Percentiles rank a stretch among this genome's conserved stretches.
These are phyloP conservation scores for Erythrobasidium yunnanense DNA, from an alignment of 768 basidiomycete genomes.

Conservation along the genomic window DNA sequence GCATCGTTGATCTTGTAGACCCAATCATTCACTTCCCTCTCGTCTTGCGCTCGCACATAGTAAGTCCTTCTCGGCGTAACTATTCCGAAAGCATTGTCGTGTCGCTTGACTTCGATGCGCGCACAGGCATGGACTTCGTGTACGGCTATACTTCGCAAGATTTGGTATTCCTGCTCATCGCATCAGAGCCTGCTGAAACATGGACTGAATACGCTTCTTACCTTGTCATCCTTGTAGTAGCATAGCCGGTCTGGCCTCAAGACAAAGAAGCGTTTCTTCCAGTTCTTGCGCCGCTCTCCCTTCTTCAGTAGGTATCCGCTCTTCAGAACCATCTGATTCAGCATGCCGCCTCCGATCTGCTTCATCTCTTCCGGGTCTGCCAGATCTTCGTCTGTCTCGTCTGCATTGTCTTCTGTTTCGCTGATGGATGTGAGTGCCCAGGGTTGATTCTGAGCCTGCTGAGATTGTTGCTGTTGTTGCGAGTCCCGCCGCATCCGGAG, in stretches of 20 bases:
- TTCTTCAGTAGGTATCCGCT: constrained; percentile 95
- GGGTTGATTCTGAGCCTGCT: not conserved
- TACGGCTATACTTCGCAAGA: constrained; percentile 76
- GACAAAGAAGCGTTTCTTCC: constrained; percentile 99
- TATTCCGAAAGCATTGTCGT: constrained; percentile 77
- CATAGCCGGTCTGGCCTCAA: constrained; percentile 80
- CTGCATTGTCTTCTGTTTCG: constrained; percentile 6
- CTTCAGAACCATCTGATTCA: constrained; percentile 55
- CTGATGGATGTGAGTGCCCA: not conserved
- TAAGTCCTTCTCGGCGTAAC: constrained; percentile 82
- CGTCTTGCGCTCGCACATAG: constrained; percentile 69
- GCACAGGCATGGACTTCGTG: constrained; percentile 82
- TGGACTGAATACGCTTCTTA: constrained; percentile 27
- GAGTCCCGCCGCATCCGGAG: too few relatives aligned
- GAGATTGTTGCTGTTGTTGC: too few relatives aligned
- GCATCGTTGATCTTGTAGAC: constrained; percentile 44
- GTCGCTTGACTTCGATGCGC: constrained; percentile 74
- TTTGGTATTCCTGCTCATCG: constrained; percentile 62
- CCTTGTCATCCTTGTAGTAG: constrained; percentile 86
- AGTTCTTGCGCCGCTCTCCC: constrained; percentile 93
- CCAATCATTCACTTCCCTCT: constrained; percentile 70
- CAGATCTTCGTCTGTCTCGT: not conserved
- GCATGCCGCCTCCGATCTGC: constrained; percentile 34
- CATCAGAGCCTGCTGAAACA: not conserved
- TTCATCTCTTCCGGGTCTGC: constrained; percentile 39